Evolutionary conservation across 176 grass and related monocot species (phyloP), one percentile per base, ranked within the genome.

Genomic region (Areca catechu): DNA sequence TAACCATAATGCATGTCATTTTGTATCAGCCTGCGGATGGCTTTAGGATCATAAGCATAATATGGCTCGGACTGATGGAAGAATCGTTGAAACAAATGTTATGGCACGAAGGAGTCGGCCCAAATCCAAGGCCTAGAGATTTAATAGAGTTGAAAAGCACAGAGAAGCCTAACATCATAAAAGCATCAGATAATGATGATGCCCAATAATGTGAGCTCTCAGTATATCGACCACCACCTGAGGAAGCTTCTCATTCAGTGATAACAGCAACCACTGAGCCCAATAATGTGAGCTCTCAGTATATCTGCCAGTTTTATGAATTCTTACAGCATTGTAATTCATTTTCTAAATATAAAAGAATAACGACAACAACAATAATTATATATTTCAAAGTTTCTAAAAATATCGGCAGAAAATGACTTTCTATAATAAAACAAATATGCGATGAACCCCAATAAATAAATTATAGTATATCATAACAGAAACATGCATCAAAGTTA

Each of bases 91-190:
- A 75, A 88, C 60, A 49, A 97, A 97, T 75, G 92, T 90, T 25
- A 90, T 61, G 0, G 80, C 72, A 25, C 92, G 74, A 60, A 97
- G 83, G 50, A 88, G 63, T 62, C 92, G 80, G 2, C 92, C 86
- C 86, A 16, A 90, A 66, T 19, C 92, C 92, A 57, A 96, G 80
- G 24, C 92, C n/a, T 57, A 86, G 92, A 30, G 83, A 64, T 90
- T 90, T 90, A 60, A 96, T 80, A 56, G 80, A 96, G 63, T 76
- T 58, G 58, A 96, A 96, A 15, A 86, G 50, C 54, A 89, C 75
- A 16, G 92, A 96, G 71, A 96, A 90, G 1, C 50, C 86, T 70
- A 96, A 74, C 86, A 96, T 96, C 55, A 85, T 79, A 77, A 96
- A 60, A 90, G 24, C 83, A 86, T 89, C 74, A 96, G 57, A 61